These are phyloP conservation scores for Neopestalotiopsis sp. DNA, from an alignment of 2,329 filamentous ascomycete genomes.

Conservation along the genomic window DNA sequence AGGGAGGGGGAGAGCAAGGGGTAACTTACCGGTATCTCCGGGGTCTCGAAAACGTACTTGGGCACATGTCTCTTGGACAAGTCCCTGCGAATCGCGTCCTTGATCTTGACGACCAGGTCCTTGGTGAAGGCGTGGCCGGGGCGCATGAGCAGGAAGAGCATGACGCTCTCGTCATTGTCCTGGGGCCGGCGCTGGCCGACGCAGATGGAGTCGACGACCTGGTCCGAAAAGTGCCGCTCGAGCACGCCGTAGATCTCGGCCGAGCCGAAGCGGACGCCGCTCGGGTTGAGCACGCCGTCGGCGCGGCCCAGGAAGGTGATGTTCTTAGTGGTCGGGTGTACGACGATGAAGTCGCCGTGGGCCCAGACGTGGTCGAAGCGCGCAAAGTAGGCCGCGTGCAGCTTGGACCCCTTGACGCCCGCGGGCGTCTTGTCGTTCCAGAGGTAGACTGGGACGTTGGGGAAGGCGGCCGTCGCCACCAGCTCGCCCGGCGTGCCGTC, in stretches of 20 bases:
- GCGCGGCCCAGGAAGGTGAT: constrained; percentile 72
- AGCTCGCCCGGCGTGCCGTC: constrained; percentile 76
- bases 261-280: constrained; percentile 79
- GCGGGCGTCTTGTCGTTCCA: constrained; percentile 56
- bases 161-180: constrained; percentile 59
- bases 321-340: constrained; percentile 71
- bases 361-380: constrained; percentile 76
- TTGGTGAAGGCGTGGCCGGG: constrained; percentile 61
- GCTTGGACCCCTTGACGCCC: constrained; percentile 59
- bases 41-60: constrained; percentile 78
- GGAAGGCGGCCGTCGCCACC: constrained; percentile 73
- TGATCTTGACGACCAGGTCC: constrained; percentile 63
- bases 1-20: not conserved
- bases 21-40: constrained; percentile 75
- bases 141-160: constrained; percentile 62
- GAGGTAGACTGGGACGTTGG: constrained; percentile 75
- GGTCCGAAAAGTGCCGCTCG: constrained; percentile 67
- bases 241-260: constrained; percentile 81
- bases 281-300: constrained; percentile 82
- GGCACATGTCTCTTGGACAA: constrained; percentile 79
- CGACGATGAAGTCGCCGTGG: constrained; percentile 79
- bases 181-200: constrained; percentile 74
- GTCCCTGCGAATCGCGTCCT: constrained; percentile 68
- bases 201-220: constrained; percentile 75
- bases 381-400: constrained; percentile 65